phyloP scores from a whole-genome alignment of 1,284 basidiomycete species.

The Heterobasidion parviporum region DNA sequence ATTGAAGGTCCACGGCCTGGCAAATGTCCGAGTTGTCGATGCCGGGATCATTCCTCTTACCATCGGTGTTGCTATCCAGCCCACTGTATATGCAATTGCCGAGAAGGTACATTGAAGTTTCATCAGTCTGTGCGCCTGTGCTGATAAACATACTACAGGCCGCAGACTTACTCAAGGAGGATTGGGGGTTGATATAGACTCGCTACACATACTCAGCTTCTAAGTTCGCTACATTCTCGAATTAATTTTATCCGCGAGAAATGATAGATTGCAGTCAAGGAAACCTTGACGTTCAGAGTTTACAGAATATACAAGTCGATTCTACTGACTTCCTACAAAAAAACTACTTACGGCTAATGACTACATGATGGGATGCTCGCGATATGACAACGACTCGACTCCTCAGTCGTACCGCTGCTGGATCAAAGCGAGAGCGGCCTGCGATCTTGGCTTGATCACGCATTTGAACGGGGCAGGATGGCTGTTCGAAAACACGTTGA shows the following conservation, averaged over 20 bases:
- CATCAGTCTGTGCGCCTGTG: neutral
- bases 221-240: too few species aligned
- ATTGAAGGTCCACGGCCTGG: slow-evolving; percentile 13
- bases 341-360: too few species aligned
- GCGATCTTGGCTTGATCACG: neutral
- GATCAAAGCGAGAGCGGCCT: neutral
- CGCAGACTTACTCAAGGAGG: neutral
- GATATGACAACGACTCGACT: neutral
- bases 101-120: slow-evolving; percentile 8
- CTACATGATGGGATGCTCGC: too few species aligned
- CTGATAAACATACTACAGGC: neutral
- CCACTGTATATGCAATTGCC: slow-evolving; percentile 11
- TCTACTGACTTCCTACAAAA: too few species aligned
- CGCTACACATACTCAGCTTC: too few species aligned
- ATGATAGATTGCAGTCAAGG: too few species aligned
- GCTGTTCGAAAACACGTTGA: neutral
- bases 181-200: neutral
- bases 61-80: slow-evolving; percentile 10
- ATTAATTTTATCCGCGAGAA: too few species aligned
- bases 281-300: too few species aligned
- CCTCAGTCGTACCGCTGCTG: neutral
- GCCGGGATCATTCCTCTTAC: slow-evolving; percentile 13
- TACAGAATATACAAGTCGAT: too few species aligned
- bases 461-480: neutral
- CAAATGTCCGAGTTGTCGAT: slow-evolving; percentile 13